Evolutionary conservation across 495 filamentous ascomycete species (phyloP), one percentile per base, ranked within the genome.

Genomic region (Penicillium paxilli): DNA sequence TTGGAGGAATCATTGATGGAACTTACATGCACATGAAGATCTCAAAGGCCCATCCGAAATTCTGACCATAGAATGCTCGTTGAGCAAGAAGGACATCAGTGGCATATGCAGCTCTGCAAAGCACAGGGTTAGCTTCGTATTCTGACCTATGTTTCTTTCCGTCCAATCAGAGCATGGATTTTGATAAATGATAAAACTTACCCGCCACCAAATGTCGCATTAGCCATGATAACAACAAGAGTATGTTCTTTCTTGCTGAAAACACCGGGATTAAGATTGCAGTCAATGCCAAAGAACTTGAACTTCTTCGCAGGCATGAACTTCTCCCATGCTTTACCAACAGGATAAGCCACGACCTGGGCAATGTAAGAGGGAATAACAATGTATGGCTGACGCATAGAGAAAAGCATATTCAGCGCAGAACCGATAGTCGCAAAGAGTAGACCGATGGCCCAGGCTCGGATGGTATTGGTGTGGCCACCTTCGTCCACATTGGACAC

Each of bases 241-340:
- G 85, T 74, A 62, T 91, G 88, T 58, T 90, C 87, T 61, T 91
- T 91, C 66, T 88, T 83, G 67, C 86, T 90, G 74, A 88, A 91
- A 5, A 78, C 80, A 1, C 87, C 86, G 0, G 86, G 87, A 60
- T 90, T 90, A 14, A 90, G 66, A 20, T 76, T 79, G 63, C 76
- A 82, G 20, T 72, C 63, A 26, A 76, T 32, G 9, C 86, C 86
- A 52, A 87, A 83, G 16, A 83, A 63, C 30, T 51, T 73, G 59
- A 83, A 75, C 24, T 72, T 69, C 57, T 71, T 73, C 11, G 68
- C 63, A 0, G 88, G 87, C 67, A 86, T 68, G 11, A 69, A 56
- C 44, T 59, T 70, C 5, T 74, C 73, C 80, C 80, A 84, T 11
- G 70, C 82, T 21, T 82, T 77, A 16, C 87, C 87, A 2, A 90